Conservation (phyloP, 495 filamentous ascomycete genomes). For the Sordaria brevicollis region DNA sequence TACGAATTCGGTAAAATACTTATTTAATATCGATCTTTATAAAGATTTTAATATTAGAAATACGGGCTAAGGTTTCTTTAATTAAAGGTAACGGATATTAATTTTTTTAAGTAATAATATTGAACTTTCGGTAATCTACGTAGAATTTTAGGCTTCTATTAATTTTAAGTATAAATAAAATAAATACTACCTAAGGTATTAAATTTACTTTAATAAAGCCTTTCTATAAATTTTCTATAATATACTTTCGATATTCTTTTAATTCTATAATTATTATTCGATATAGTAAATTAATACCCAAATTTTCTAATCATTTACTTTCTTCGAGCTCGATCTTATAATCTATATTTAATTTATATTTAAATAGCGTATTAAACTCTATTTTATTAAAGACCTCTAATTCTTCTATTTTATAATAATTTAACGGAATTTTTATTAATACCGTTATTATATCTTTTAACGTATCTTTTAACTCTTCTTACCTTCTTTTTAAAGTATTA, state of each 20-base stretch:
- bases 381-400: too few relatives aligned
- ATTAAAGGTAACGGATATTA: constrained; percentile 36
- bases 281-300: constrained; percentile 13
- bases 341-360: background rate
- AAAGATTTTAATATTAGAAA: constrained; percentile 25
- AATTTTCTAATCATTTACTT: background rate
- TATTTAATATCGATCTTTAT: constrained; percentile 33
- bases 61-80: constrained; percentile 23
- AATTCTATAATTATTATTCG: constrained; percentile 17
- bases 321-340: background rate
- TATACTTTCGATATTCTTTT: constrained; percentile 4
- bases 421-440: too few relatives aligned
- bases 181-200: constrained; percentile 9
- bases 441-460: too few relatives aligned
- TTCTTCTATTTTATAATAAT: too few relatives aligned
- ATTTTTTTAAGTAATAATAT: constrained; percentile 32
- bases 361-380: too few relatives aligned
- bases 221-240: constrained; percentile 2
- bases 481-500: too few relatives aligned
- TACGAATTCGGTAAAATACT: constrained; percentile 12
- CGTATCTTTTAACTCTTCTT: too few relatives aligned
- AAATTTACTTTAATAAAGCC: background rate
- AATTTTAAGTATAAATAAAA: constrained; percentile 29
- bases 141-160: constrained; percentile 28
- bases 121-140: constrained; percentile 35